A percentile compares a stretch with the other conserved stretches of the same genome.
Evolutionary conservation across 2,329 filamentous ascomycete species (phyloP).

Genomic region (Verticillium zaregamsianum): DNA sequence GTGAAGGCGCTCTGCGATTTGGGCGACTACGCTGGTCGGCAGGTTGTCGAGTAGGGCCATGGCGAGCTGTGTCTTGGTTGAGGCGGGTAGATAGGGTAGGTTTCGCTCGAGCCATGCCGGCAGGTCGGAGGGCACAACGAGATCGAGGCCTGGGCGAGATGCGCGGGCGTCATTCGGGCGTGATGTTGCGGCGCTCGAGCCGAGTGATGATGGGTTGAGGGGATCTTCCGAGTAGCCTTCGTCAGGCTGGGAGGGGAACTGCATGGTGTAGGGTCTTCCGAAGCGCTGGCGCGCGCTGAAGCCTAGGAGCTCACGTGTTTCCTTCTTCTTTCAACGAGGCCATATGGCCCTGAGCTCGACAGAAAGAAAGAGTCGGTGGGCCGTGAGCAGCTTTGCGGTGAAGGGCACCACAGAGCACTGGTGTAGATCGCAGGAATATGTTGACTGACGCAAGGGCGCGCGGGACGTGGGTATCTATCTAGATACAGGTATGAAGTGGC

Average conservation of each 20-base stretch:
- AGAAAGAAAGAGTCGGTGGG: neutral
- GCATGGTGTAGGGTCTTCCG: slow-evolving; percentile 4
- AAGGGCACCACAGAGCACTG: too few relatives aligned
- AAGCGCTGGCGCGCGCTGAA: neutral
- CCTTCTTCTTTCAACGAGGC: neutral
- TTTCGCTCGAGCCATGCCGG: slow-evolving; percentile 47
- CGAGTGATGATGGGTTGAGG: slow-evolving; percentile 36
- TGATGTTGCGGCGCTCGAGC: slow-evolving; percentile 14
- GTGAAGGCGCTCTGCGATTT: slow-evolving; percentile 75
- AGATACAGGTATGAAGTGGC: neutral
- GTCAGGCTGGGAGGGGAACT: slow-evolving; percentile 52
- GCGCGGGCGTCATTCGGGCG: neutral
- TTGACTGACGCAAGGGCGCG: neutral
- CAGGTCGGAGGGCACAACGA: slow-evolving; percentile 35
- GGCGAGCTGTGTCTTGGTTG: slow-evolving; percentile 60
- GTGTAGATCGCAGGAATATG: neutral
- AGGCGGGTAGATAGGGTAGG: slow-evolving; percentile 42
- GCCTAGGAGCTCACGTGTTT: neutral
- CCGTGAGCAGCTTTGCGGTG: too few relatives aligned
- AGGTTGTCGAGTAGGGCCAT: slow-evolving; percentile 74
- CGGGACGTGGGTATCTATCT: neutral
- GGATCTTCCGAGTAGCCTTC: slow-evolving; percentile 85
- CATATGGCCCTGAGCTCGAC: neutral
- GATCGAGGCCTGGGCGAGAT: slow-evolving; percentile 23
- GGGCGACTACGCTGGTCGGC: slow-evolving; percentile 73